Base-by-base conservation (phyloP, 352 stramenopile species). In the Phytophthora pseudosyringae region DNA sequence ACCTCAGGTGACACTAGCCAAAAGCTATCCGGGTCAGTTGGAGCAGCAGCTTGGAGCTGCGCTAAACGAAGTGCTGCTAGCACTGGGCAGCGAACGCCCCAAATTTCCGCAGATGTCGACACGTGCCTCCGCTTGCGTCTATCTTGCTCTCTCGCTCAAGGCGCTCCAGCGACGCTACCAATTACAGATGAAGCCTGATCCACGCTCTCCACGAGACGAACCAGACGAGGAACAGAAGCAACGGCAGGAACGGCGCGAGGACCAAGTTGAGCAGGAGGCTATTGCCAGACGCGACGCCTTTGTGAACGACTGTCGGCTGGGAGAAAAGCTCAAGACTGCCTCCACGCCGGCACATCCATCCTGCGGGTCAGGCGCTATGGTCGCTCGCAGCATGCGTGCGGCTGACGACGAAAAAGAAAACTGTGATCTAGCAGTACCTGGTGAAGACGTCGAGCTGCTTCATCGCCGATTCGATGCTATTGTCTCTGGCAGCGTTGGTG, bases 21-120 rank as follows among this genome's bases (percentile, higher is more conserved):
- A 83, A 44, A 85, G 75, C 40, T 88, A 80, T 29, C 77, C 79
- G 0, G 80, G 82, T 0, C 75, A 80, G 28, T 47, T 89, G 44
- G 84, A 93, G 60, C 84, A 93, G 36, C 73, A 87, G 33, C 64
- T 93, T 16, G 73, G 78, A 9, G 66, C 73, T 1, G 71, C 84
- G 12, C 71, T 93, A 5, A 89, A 91, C 40, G 80, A 90, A 46
- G 72, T 82, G 1, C 64, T 93, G 40, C 59, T 93, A 31, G 43
- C 67, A 28, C 60, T 93, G 12, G 82, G 82, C 2, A 81, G 63
- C 15, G 67, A 76, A 11, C 80, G 82, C 1, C 84, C 80, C 8
- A 93, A 93, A 62, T 91, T 90, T 46, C 57, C 76, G 2, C 67
- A 76, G 6, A 71, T 80, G 11, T 75, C 71, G 15, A 49, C 47